Base-by-base conservation (phyloP, 371 early-diverging fungal genomes). In the Basidiobolus meristosporus region DNA sequence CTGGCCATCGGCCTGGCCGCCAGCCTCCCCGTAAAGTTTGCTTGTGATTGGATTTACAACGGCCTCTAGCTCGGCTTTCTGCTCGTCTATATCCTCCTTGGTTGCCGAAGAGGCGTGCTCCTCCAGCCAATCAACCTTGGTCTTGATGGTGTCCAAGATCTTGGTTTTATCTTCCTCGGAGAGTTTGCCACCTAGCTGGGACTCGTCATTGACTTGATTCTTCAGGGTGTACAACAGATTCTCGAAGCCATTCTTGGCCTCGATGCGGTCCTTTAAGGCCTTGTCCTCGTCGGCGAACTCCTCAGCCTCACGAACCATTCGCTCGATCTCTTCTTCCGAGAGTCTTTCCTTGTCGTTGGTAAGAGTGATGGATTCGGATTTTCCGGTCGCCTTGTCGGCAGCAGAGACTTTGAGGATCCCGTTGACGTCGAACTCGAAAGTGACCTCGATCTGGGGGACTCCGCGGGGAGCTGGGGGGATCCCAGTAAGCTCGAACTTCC, bases 281-380 rank as follows among this genome's bases (percentile, higher is more conserved):
- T 87, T 84, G 68, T 93, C 93, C 63, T 91, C 91, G 44, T 77
- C 85, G 73, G 84, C 82, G 77, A 78, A 90, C 73, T 89, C 83
- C 65, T 92, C 91, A 47, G 93, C 97, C 47, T 97, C 96, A 50
- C 63, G 46, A 34, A 98, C 80, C 89, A 96, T 89, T 58, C 89
- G 84, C 58, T 93, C 89, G 50, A 97, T 90, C 43, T 98, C 96
- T 52, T 82, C 87, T 77, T 91, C 83, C 52, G 91, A 79, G 38
- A 98, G 77, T 56, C 97, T 90, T 44, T 93, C 92, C 68, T 91
- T 90, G 73, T 92, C 90, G 76, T 88, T 90, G 74, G 91, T 90
- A 66, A 93, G 88, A 67, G 89, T 92, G 60, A 95, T 89, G 67
- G 82, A 85, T 77, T 90, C 84, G 50, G 79, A 73, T 53, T 74